Evolutionary conservation across 441 rosid species (phyloP), one percentile per base, ranked within the genome.

Genomic region (Pelargonium citronellum): DNA sequence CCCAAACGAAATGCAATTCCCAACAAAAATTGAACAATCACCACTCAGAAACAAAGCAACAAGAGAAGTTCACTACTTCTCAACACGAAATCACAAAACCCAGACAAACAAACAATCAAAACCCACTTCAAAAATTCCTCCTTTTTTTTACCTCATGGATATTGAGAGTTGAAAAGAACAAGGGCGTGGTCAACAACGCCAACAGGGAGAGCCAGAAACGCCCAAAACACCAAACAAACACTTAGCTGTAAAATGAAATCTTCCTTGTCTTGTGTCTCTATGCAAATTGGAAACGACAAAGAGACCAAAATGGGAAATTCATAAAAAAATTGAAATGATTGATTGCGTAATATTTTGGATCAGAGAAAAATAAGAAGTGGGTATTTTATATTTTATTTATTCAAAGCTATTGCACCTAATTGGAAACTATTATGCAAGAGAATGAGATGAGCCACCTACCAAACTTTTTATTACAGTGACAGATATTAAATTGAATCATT

Each of bases 151-250:
- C 41, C 64, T 61, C 64, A 20, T 22, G 41, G 44, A 55, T 19
- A 27, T 19, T 13, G 63, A 47, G 49, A 44, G 49, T 44, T 44
- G 12, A 58, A 67, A 46, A 68, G 47, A 15, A 20, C 49, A 60
- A 27, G 64, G 67, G 41, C 67, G 46, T 9, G 57, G 71, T 68
- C 71, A 62, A 67, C 53, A 47, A 41, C 41, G 74, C 68, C 73
- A 64, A 46, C 68, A 63, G 1, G 6, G 43, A 61, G 71, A 53
- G 60, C 69, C 60, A 74, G 68, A 64, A 69, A 69, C 66, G 7
- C 77, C 72, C 69, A 30, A 65, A 64, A 68, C 34, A 74, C 69
- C 43, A 69, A 53, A 43, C 71, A 73, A 17, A 51, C 27, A 16
- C 69, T 70, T 39, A 53, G 30, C 65, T 67, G 68, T 73, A 58